phyloP scores from a whole-genome alignment of 1,284 basidiomycete genomes.

The Vanrija sp. region DNA sequence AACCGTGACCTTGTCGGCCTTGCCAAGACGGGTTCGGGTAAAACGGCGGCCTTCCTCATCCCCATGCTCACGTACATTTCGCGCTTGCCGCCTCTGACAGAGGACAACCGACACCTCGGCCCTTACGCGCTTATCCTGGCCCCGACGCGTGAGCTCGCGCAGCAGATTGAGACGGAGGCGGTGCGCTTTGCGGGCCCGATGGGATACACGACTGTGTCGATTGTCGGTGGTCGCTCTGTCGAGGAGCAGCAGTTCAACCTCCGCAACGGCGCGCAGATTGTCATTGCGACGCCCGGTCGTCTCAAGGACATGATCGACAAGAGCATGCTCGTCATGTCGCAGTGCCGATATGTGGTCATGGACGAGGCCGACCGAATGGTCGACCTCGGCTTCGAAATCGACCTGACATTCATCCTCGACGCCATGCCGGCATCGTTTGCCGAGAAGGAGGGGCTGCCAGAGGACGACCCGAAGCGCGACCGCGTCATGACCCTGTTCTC shows the following conservation, averaged over 20 bases:
- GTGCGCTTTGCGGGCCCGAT: slow-evolving; percentile 84
- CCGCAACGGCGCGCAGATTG: slow-evolving; percentile 92
- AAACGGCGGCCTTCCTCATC: slow-evolving; percentile 98
- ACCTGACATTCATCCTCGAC: slow-evolving; percentile 92
- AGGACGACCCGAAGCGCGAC: slow-evolving; percentile 56
- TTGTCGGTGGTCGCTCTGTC: slow-evolving; percentile 90
- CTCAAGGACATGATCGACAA: slow-evolving; percentile 96
- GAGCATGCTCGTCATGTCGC: slow-evolving; percentile 87
- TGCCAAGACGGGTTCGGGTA: slow-evolving; percentile 97
- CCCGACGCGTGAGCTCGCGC: slow-evolving; percentile 86
- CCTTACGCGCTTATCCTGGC: slow-evolving; percentile 92
- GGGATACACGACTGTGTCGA: slow-evolving; percentile 89
- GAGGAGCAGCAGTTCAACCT: slow-evolving; percentile 97
- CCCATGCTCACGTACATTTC: slow-evolving; percentile 95
- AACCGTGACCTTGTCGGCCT: slow-evolving; percentile 97
- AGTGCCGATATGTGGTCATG: slow-evolving; percentile 98
- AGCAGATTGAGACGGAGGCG: slow-evolving; percentile 92
- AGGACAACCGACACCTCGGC: slow-evolving; percentile 87
- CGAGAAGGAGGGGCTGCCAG: slow-evolving; percentile 65
- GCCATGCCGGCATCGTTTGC: slow-evolving; percentile 80
- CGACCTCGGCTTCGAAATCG: slow-evolving; percentile 91
- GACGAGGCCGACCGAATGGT: slow-evolving; percentile 99
- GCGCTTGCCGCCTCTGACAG: slow-evolving; percentile 74
- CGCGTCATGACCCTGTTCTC: slow-evolving; percentile 91
- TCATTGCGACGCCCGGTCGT: slow-evolving; percentile 97